phyloP scores from a whole-genome alignment of 306 rosid species.

The Prunus mongolica region DNA sequence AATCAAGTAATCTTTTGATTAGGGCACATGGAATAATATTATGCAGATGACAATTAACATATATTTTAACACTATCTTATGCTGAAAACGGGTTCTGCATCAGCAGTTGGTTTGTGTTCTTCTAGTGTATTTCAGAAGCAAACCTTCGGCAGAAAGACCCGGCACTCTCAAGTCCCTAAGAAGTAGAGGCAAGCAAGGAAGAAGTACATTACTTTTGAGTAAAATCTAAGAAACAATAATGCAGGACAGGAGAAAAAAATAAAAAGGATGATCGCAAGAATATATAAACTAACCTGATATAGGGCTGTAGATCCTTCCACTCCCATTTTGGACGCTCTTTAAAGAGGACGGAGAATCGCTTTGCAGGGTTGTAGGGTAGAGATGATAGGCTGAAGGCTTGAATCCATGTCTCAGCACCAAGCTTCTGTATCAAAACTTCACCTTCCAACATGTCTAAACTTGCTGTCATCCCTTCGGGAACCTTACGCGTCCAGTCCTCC shows the following conservation, averaged over 20 bases:
- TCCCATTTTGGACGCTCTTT: too few relatives aligned
- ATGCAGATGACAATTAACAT: not conserved
- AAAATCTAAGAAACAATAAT: not conserved
- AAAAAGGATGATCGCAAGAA: not conserved
- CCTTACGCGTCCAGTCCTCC: too few relatives aligned
- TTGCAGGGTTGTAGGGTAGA: too few relatives aligned
- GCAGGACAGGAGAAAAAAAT: not conserved
- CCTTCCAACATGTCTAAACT: too few relatives aligned
- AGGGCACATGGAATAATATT: not conserved
- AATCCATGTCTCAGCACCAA: too few relatives aligned
- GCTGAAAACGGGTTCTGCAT: slow-evolving; percentile 62
- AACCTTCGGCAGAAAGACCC: slow-evolving; percentile 81
- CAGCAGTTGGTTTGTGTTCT: slow-evolving; percentile 62
- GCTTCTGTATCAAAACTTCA: too few relatives aligned
- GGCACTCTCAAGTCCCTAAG: slow-evolving; percentile 76
- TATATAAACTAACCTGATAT: slow-evolving; percentile 47
- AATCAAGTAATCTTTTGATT: not conserved
- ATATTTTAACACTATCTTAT: slow-evolving; percentile 46
- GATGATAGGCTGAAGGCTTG: too few relatives aligned
- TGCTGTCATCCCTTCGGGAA: too few relatives aligned
- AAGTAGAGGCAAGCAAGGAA: slow-evolving; percentile 11
- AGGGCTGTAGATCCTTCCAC: slow-evolving; percentile 62
- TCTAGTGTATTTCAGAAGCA: slow-evolving; percentile 85
- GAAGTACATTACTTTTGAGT: slow-evolving; percentile 21
- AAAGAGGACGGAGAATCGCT: too few relatives aligned